Evolutionary conservation across 345 rosid species (phyloP).

Genomic region (Euphorbia peplus): DNA sequence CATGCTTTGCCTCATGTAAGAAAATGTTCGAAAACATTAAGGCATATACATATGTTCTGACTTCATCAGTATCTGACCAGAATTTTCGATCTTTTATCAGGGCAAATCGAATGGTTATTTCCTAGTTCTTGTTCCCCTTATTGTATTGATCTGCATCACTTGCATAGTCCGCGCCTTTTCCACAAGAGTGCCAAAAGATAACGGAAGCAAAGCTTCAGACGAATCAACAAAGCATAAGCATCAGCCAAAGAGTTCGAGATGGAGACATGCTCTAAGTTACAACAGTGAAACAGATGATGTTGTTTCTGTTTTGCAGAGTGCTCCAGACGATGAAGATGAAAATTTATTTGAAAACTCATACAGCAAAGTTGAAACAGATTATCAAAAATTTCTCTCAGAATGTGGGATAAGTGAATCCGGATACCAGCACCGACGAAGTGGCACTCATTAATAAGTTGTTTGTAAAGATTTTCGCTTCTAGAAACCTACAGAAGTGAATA

Average conservation of each 20-base stretch:
- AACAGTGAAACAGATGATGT: slow-evolving; percentile 17
- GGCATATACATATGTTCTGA: neutral
- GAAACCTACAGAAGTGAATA: neutral
- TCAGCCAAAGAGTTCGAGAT: slow-evolving; percentile 24
- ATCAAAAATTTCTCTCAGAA: slow-evolving; percentile 36
- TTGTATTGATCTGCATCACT: slow-evolving; percentile 41
- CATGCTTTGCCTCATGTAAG: slow-evolving; percentile 32
- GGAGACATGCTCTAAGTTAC: slow-evolving; percentile 38
- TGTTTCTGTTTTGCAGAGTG: slow-evolving; percentile 15
- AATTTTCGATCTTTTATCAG: slow-evolving; percentile 26
- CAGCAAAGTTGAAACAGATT: slow-evolving; percentile 33
- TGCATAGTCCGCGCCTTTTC: slow-evolving; percentile 30
- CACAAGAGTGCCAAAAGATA: slow-evolving; percentile 19
- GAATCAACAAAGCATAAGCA: slow-evolving; percentile 12
- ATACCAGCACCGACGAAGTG: slow-evolving; percentile 41
- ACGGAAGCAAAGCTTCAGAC: neutral
- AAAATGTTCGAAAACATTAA: neutral
- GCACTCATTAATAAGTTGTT: slow-evolving; percentile 14
- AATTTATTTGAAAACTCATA: slow-evolving; percentile 25
- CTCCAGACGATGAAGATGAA: slow-evolving; percentile 21
- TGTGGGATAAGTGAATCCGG: slow-evolving; percentile 37
- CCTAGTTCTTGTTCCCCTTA: slow-evolving; percentile 37
- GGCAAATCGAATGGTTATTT: slow-evolving; percentile 37
- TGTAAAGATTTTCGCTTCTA: neutral
- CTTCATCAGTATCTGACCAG: slow-evolving; percentile 9